Evolutionary conservation across 2,329 filamentous ascomycete genomes (phyloP).

Genomic region (Pseudogymnoascus sp.): DNA sequence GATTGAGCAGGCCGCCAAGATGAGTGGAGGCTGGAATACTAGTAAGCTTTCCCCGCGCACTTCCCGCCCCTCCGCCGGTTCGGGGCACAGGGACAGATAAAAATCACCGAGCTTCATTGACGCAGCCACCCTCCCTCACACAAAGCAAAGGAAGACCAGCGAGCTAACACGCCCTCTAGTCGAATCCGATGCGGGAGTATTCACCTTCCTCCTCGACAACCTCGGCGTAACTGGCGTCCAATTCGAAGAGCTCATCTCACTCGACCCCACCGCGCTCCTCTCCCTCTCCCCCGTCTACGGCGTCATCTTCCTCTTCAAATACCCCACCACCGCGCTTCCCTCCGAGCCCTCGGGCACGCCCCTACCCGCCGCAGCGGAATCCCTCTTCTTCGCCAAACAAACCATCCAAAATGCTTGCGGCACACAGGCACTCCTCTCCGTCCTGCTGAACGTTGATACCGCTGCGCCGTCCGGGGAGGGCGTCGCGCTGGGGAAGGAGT

Average conservation of each 20-base stretch:
- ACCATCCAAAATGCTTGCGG: conserved; percentile 98
- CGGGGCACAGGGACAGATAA: conserved; percentile 21
- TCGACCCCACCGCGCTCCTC: conserved; percentile 68
- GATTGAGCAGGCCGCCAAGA: conserved; percentile 27
- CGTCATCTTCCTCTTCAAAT: conserved; percentile 99
- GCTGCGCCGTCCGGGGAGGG: conserved; percentile 24
- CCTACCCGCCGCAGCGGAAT: conserved; percentile 64
- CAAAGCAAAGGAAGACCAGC: conserved; percentile 26
- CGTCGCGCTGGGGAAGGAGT: conserved; percentile 52
- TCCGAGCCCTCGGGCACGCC: conserved; percentile 74
- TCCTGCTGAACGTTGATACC: conserved; percentile 73
- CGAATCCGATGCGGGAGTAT: conserved; percentile 59
- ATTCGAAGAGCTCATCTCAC: conserved; percentile 89
- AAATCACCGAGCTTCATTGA: conserved; percentile 25
- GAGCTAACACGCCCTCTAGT: conserved; percentile 12
- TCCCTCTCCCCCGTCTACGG: conserved; percentile 76
- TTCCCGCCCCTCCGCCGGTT: conserved; percentile 9
- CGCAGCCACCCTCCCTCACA: too few species aligned
- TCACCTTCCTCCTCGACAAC: conserved; percentile 89
- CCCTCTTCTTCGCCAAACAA: conserved; percentile 89
- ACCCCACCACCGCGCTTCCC: conserved; percentile 60
- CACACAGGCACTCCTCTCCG: conserved; percentile 86
- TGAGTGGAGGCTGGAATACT: conserved; percentile 90
- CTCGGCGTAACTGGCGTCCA: conserved; percentile 90
- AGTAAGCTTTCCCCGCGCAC: conserved; percentile 16